Percentiles rank a stretch among this genome's conserved stretches.
These are phyloP conservation scores for Didymella sp. DNA, from an alignment of 2,329 filamentous ascomycete species.

Conservation along the genomic window DNA sequence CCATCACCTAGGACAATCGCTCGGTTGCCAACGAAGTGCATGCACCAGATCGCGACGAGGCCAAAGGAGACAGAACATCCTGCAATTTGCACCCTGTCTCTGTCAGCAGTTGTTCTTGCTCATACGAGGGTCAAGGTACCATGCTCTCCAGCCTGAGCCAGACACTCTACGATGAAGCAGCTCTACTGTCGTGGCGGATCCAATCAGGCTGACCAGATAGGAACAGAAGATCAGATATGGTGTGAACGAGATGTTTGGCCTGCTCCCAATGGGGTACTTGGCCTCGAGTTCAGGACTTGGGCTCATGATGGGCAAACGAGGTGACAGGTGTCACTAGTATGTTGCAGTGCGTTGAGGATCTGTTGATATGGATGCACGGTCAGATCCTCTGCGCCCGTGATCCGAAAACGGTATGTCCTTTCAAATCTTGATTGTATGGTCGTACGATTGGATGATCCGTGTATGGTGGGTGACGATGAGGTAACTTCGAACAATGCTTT, in stretches of 20 bases:
- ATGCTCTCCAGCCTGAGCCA: constrained; percentile 49
- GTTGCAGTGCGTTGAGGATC: background rate
- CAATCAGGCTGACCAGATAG: constrained; percentile 74
- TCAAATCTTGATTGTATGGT: background rate
- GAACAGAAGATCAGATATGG: constrained; percentile 59
- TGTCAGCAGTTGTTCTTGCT: constrained; percentile 23
- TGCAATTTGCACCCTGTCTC: constrained; percentile 51
- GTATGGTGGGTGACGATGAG: background rate
- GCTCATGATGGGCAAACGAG: constrained; percentile 14
- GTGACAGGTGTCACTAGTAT: background rate
- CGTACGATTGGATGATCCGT: background rate
- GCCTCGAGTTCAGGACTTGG: constrained; percentile 21
- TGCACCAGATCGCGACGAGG: constrained; percentile 59
- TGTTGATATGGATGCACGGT: background rate
- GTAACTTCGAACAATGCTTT: constrained; percentile 15
- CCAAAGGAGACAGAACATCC: constrained; percentile 55
- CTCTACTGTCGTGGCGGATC: constrained; percentile 80
- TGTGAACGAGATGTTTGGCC: constrained; percentile 51
- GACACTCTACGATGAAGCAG: constrained; percentile 79
- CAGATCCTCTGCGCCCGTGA: constrained; percentile 2
- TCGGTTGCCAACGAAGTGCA: constrained; percentile 85
- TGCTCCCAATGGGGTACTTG: constrained; percentile 45
- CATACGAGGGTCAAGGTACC: constrained; percentile 38
- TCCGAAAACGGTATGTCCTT: background rate
- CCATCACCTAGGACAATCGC: constrained; percentile 75